Percentiles rank a stretch among this genome's conserved stretches.
Conservation (phyloP, 345 rosid genomes). For the Bruguiera gymnorhiza region DNA sequence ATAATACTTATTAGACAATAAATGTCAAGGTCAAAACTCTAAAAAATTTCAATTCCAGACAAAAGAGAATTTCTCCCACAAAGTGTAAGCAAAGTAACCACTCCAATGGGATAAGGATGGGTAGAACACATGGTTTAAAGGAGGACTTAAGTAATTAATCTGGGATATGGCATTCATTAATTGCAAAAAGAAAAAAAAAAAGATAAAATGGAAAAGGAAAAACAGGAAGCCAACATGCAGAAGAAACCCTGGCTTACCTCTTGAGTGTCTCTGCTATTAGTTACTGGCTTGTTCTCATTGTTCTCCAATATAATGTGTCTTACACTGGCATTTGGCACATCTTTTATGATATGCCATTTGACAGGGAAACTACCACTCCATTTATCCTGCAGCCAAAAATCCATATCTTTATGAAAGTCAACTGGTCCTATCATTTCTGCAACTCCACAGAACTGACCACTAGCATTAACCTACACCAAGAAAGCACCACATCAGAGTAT, state of each 20-base stretch:
- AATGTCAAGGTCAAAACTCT: no score
- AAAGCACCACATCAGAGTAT: conserved; percentile 19
- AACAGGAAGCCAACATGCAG: background rate
- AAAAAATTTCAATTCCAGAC: no score
- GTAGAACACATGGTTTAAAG: background rate
- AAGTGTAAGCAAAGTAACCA: no score
- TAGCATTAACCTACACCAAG: conserved; percentile 78
- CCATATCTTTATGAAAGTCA: conserved; percentile 76
- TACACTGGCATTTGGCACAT: conserved; percentile 66
- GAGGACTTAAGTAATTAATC: background rate
- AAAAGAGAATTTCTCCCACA: no score
- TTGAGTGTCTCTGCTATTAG: conserved; percentile 98
- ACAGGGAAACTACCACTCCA: conserved; percentile 97
- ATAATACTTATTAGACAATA: no score
- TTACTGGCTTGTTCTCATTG: conserved; percentile 95
- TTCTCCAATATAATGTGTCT: conserved; percentile 82
- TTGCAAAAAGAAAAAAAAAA: background rate
- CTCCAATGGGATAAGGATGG: no score
- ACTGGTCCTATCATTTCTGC: conserved; percentile 95
- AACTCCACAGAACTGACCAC: conserved; percentile 95
- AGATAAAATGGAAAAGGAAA: background rate
- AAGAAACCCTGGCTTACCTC: conserved; percentile 49
- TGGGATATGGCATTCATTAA: background rate
- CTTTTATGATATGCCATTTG: conserved; percentile 92
- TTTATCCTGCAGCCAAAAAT: conserved; percentile 99